Base-by-base conservation (phyloP, 257 asterid species). In the Ilex asprella region DNA sequence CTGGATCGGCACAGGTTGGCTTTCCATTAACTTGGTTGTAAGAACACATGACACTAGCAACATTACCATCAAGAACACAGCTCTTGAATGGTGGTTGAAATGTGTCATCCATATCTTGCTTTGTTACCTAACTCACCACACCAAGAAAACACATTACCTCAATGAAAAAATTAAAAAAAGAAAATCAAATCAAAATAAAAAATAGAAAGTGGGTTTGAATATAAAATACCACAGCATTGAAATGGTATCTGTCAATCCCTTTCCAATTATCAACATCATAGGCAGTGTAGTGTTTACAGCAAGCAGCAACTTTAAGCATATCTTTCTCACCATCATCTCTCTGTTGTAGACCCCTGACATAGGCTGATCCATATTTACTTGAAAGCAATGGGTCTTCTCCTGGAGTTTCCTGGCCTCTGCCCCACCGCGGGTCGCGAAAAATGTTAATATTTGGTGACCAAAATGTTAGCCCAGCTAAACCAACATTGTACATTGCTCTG, bases 371-470 rank as follows among this genome's bases (percentile, higher is more conserved):
- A 21, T 83, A 86, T 46, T 64, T 79, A 62, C 91, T 81, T 12
- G 85, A 41, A 2, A 85, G 88, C 13, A 77, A 41, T 12, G 99
- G 99, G 80, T 93, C 99, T 73, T 93, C 99, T 0, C 99, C 99
- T 1, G 99, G 89, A 2, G 97, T 89, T 66, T 93, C 99, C 44
- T 93, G 99, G 62, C 96, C 97, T 58, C 99, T 72, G 5, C 99
- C 99, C 99, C 99, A 93, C 67, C 99, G 79, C 27, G 99, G 99
- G 47, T 93, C 99, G 5, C 99, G 90, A 61, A 85, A 85, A 31
- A 93, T 87, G 81, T 93, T 93, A 59, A 93, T 60, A 30, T 89
- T 93, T 0, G 99, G 99, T 10, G 99, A 89, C 97, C 96, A 93
- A 69, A 58, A 93, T 8, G 99, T 93, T 79, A 93, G 64, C 14